phyloP scores from a whole-genome alignment of 495 filamentous ascomycete genomes.

The Entonaema liquescens region DNA sequence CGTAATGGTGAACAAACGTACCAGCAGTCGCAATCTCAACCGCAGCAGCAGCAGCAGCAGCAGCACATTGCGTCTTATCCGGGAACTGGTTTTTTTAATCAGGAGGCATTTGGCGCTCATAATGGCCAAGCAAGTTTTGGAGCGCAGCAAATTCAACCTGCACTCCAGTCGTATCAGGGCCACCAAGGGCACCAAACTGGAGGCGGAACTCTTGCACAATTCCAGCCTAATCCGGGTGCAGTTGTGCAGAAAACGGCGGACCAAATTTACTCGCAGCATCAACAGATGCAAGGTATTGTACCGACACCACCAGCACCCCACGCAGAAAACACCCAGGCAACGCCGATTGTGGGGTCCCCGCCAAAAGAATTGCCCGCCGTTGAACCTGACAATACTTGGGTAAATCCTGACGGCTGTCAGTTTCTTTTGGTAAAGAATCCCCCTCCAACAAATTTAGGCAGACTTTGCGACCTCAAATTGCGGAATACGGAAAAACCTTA shows the following conservation, averaged over 20 bases:
- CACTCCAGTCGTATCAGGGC: neutral
- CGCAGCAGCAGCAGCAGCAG: neutral
- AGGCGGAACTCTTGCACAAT: neutral
- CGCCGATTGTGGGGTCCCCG: neutral
- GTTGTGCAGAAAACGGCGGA: neutral
- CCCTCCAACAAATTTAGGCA: conserved; percentile 7
- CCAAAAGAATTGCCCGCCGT: neutral
- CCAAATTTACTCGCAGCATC: neutral
- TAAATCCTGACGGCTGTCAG: conserved; percentile 17
- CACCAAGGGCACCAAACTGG: neutral
- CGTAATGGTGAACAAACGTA: conserved; percentile 8
- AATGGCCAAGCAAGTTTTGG: neutral
- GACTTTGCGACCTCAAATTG: neutral
- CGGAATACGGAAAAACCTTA: conserved; percentile 2
- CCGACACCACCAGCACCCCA: neutral
- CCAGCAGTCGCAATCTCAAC: neutral
- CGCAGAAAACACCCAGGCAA: neutral
- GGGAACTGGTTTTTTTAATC: neutral
- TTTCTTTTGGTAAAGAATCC: conserved; percentile 13
- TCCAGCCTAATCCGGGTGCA: neutral
- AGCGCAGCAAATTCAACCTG: neutral
- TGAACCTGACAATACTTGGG: conserved; percentile 6
- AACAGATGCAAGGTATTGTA: neutral
- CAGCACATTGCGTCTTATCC: neutral
- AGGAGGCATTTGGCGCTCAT: neutral